Evolutionary conservation across 495 filamentous ascomycete species (phyloP), one percentile per base, ranked within the genome.

Genomic region (Pseudevernia furfuracea): DNA sequence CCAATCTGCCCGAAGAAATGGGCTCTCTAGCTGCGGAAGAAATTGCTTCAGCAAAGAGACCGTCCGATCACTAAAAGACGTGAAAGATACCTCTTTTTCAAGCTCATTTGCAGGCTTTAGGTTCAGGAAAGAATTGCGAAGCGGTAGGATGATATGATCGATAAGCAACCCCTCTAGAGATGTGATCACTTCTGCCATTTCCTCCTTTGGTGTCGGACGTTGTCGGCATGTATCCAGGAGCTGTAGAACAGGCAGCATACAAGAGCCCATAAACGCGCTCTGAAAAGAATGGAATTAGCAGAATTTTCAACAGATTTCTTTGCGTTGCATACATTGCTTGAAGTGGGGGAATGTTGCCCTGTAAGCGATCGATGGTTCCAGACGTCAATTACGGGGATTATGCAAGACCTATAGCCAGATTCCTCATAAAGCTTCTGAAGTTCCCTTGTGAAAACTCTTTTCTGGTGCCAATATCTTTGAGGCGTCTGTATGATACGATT

Each of bases 131-230:
- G 77, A 75, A 6, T 78, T 72, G 58, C 85, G 84, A 38, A 85
- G 82, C 6, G 89, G 90, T 3, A 87, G 74, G 25, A 95, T 79
- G 38, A 95, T 78, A 75, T 91, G 86, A 36, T 81, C 80, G n/a
- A 84, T 81, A 60, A 92, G 70, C 25, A 91, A 77, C 3, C 80
- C 79, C 63, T 89, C 85, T 6, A 95, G 70, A 12, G 56, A 77
- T 69, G 58, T 67, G 59, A 38, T 41, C 11, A 65, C 52, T 32
- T 44, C 15, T 57, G 39, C 60, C 41, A 65, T 58, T 28, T 57
- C 52, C 3, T 62, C 48, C 3, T 46, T 32, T 3, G 44, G 34
- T 38, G 56, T 53, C 14, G 30, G 34, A 28, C 32, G 59, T 28
- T 68, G 58, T 32, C 52, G 43, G 43, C 66, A 68, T 48, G 32